phyloP scores from a whole-genome alignment of 352 stramenopile genomes.

The Sclerospora graminicola region DNA sequence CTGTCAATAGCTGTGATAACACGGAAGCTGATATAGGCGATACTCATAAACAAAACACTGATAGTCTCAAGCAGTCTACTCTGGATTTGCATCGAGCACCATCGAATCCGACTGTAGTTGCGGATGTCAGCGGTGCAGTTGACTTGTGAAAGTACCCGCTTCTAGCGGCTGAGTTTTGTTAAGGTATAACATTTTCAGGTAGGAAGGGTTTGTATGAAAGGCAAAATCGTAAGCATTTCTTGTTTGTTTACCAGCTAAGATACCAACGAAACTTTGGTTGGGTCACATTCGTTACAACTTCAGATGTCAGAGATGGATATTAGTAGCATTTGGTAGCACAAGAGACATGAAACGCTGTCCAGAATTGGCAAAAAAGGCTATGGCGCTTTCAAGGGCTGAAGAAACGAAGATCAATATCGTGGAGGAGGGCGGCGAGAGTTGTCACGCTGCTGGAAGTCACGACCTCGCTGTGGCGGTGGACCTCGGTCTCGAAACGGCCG shows the following conservation, averaged over 20 bases:
- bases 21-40: not conserved
- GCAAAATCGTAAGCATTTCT: slow-evolving; percentile 13
- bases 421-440: slow-evolving; percentile 23
- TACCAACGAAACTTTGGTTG: slow-evolving; percentile 2
- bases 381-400: slow-evolving; percentile 5
- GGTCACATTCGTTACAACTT: slow-evolving; percentile 1
- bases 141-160: slow-evolving; percentile 10
- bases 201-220: not conserved
- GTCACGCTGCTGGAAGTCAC: slow-evolving; percentile 20
- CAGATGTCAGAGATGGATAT: slow-evolving; percentile 1
- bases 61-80: slow-evolving; percentile 2
- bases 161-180: no score
- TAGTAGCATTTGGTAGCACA: slow-evolving; percentile 5
- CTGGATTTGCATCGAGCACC: slow-evolving; percentile 12
- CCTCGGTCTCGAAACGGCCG: slow-evolving; percentile 23
- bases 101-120: slow-evolving; percentile 18
- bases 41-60: slow-evolving; percentile 5
- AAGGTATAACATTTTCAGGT: not conserved
- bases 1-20: slow-evolving; percentile 1
- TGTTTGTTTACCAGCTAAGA: slow-evolving; percentile 22
- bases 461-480: slow-evolving; percentile 19
- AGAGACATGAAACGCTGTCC: slow-evolving; percentile 1
- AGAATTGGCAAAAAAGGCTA: slow-evolving; percentile 2
- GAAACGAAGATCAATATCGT: slow-evolving; percentile 15
- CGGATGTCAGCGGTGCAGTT: slow-evolving; percentile 21